Percentiles rank a stretch among this genome's conserved stretches.
Evolutionary conservation across 345 rosid genomes (phyloP).

Genomic region (Linum lewisii): DNA sequence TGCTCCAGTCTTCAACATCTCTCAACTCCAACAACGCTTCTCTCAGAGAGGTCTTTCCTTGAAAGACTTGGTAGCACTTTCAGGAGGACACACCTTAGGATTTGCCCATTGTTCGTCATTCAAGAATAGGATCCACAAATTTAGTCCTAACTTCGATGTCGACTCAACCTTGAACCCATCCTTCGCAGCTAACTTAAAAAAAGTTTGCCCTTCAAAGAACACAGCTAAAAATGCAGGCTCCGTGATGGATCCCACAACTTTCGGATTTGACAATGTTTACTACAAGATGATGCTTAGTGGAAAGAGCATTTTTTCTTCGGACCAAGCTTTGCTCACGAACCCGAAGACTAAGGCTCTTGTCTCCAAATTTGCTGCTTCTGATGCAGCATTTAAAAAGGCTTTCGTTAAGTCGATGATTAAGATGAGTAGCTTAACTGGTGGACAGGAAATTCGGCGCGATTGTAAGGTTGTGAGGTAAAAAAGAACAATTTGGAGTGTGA

Average conservation of each 20-base stretch:
- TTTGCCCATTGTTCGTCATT: slow-evolving; percentile 87
- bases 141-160: slow-evolving; percentile 38
- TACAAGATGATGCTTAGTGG: slow-evolving; percentile 65
- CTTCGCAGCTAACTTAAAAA: slow-evolving; percentile 43
- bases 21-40: slow-evolving; percentile 67
- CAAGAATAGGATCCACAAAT: slow-evolving; percentile 70
- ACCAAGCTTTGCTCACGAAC: slow-evolving; percentile 54
- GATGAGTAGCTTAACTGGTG: slow-evolving; percentile 72
- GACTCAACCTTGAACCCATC: slow-evolving; percentile 65
- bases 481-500: too few relatives aligned
- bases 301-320: slow-evolving; percentile 65
- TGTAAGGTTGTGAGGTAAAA: slow-evolving; percentile 39
- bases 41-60: slow-evolving; percentile 67
- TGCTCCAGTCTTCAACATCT: slow-evolving; percentile 60
- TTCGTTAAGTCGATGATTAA: slow-evolving; percentile 72
- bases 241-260: slow-evolving; percentile 33
- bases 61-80: slow-evolving; percentile 64
- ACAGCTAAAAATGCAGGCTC: slow-evolving; percentile 56
- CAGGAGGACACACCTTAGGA: slow-evolving; percentile 90
- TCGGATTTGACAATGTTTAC: slow-evolving; percentile 51
- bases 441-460: slow-evolving; percentile 63
- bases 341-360: slow-evolving; percentile 42
- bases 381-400: slow-evolving; percentile 39
- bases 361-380: slow-evolving; percentile 39
- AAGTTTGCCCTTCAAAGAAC: slow-evolving; percentile 49